phyloP scores from a whole-genome alignment of 2,329 filamentous ascomycete genomes.

The Leptographium galeiforme region DNA sequence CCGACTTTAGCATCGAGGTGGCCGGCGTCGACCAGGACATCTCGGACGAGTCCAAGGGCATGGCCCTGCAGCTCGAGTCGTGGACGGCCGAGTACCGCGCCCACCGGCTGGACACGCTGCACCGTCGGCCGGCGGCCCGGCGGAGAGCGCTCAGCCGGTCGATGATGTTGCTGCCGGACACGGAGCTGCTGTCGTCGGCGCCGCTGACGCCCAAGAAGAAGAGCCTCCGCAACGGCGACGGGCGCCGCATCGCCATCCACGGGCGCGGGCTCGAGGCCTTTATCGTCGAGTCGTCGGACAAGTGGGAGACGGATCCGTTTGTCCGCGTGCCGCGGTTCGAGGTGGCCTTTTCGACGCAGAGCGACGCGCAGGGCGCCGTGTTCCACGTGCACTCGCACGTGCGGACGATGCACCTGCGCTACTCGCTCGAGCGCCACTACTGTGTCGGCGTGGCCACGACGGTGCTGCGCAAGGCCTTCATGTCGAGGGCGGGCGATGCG shows the following conservation, averaged over 20 bases:
- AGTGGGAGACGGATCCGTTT: conserved; percentile 75
- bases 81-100: conserved; percentile 84
- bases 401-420: conserved; percentile 67
- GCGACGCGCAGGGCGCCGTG: conserved; percentile 74
- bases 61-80: conserved; percentile 74
- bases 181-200: conserved; percentile 42
- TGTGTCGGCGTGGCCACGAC: conserved; percentile 69
- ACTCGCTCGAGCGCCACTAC: conserved; percentile 90
- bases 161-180: conserved; percentile 51
- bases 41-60: conserved; percentile 66
- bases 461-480: conserved; percentile 60
- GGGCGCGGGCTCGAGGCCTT: conserved; percentile 77
- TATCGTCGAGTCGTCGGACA: conserved; percentile 76
- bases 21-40: conserved; percentile 78
- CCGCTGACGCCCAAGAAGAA: conserved; percentile 41
- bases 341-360: conserved; percentile 69
- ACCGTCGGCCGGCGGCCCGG: conserved; percentile 42
- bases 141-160: conserved; percentile 64
- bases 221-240: conserved; percentile 51
- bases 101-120: conserved; percentile 55
- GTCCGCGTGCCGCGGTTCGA: conserved; percentile 78
- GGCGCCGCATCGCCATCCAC: conserved; percentile 68
- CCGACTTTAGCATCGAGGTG: conserved; percentile 80
- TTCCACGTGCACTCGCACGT: conserved; percentile 77
- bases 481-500: conserved; percentile 33